These are phyloP conservation scores for Boletellus ananas DNA, from an alignment of 768 basidiomycete genomes.

Conservation along the genomic window DNA sequence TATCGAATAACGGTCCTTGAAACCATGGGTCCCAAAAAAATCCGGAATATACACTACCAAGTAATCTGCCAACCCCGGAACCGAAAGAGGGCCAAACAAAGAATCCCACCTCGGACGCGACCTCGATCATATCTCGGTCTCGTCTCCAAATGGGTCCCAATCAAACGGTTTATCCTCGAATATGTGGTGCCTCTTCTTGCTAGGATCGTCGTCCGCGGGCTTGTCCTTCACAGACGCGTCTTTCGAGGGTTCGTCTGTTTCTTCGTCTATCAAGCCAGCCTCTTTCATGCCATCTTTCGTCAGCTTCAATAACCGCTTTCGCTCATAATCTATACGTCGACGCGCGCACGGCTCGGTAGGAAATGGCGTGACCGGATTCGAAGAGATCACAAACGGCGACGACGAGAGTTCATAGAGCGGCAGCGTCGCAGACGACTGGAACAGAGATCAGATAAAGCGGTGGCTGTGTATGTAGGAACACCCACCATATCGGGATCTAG, in stretches of 20 bases:
- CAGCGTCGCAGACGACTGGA: constrained; percentile 27
- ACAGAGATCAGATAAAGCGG: not conserved
- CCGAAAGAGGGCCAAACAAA: not conserved
- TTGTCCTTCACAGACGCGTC: constrained; percentile 13
- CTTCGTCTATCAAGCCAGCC: constrained; percentile 23
- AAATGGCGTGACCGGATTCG: constrained; percentile 30
- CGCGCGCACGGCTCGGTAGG: constrained; percentile 24
- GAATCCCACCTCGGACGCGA: not conserved
- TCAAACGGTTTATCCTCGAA: constrained; percentile 28
- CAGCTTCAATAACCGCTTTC: constrained; percentile 25
- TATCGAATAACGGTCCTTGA: not conserved
- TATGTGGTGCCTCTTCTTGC: constrained; percentile 19
- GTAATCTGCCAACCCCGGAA: constrained; percentile 1
- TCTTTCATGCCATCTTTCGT: constrained; percentile 29
- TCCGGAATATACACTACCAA: constrained; percentile 6
- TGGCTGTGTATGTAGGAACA: not conserved
- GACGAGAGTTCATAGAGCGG: constrained; percentile 25
- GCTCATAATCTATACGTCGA: constrained; percentile 30
- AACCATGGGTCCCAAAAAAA: not conserved
- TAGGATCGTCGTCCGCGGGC: constrained; percentile 2
- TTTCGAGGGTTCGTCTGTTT: constrained; percentile 19
- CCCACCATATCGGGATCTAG: constrained; percentile 28
- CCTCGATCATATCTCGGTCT: constrained; percentile 17
- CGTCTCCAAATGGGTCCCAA: constrained; percentile 31
- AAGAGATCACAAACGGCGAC: constrained; percentile 23